Base-by-base conservation (phyloP, 1,139 yeast species). In the Kluyveromyces sp. region DNA sequence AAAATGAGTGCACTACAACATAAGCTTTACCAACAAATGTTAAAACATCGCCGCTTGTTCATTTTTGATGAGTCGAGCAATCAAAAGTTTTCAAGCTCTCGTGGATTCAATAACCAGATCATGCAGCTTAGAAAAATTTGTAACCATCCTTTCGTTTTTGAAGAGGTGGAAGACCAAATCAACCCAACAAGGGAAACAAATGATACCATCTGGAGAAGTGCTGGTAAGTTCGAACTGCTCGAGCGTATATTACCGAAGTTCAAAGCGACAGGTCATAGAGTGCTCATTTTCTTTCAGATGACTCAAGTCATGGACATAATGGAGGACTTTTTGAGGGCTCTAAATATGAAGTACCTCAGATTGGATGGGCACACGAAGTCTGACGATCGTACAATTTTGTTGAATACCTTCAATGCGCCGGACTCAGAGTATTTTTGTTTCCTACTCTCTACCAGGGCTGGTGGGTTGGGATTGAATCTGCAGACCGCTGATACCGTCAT, bases 41-140 rank as follows among this genome's bases (percentile, higher is more conserved):
- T 83, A 59, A 78, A 78, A 49, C 77, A 78, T 58, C 83, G 83
- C 61, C 75, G 80, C 25, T 67, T 83, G 36, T 82, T 75, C 57
- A 74, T 81, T 37, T 81, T 82, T 46, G 80, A 76, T 49, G 68
- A 69, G 19, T 48, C 52, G 7, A 56, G 43, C n/a, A 54, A 61
- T 36, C 69, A 69, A 65, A 73, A 50, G 38, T 68, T 75, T 45
- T 68, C 74, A 11, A 80, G 83, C 25, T 75, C 89, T 48, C 86
- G 89, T 69, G 89, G 95, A 46, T 80, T 87, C 56, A 87, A 88
- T 61, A 87, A 88, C 59, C 88, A 88, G 60, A 78, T 92, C 45
- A 92, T 92, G 98, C 98, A 92, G 66, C 73, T 92, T 65, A 78
- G 96, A 57, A 92, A 92, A 65, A 88, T 92, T 54, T 92, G 97